Conservation (phyloP, 805 yeast genomes). For the Metschnikowia proteae region DNA sequence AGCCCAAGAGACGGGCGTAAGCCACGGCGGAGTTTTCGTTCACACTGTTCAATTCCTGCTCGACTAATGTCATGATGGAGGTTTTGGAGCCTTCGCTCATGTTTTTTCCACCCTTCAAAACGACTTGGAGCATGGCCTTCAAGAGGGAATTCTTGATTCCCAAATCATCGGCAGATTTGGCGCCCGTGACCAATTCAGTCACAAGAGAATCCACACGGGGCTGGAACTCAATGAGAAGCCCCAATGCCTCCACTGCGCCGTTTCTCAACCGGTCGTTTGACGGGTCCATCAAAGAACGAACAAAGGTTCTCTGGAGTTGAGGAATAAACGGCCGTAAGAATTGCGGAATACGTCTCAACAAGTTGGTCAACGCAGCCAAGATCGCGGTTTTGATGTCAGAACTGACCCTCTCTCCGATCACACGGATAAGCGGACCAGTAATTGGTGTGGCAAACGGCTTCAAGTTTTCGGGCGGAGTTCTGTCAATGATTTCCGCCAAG, state of each 20-base stretch:
- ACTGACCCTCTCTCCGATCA: conserved; percentile 90
- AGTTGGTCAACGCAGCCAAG: conserved; percentile 71
- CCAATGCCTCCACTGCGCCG: conserved; percentile 87
- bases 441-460: conserved; percentile 88
- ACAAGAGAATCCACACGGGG: conserved; percentile 93
- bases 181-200: conserved; percentile 75
- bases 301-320: conserved; percentile 95
- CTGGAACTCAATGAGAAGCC: conserved; percentile 81
- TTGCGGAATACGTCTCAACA: conserved; percentile 81
- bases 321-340: conserved; percentile 94
- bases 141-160: conserved; percentile 85
- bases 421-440: conserved; percentile 97
- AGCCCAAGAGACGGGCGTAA: conserved; percentile 75
- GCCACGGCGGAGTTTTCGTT: conserved; percentile 66
- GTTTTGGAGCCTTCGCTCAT: conserved; percentile 71
- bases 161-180: conserved; percentile 56
- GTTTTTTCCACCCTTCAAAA: conserved; percentile 70
- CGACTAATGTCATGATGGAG: conserved; percentile 67
- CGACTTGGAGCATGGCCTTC: conserved; percentile 79
- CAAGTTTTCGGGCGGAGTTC: conserved; percentile 78
- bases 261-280: conserved; percentile 66
- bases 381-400: conserved; percentile 95
- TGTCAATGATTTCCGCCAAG: conserved; percentile 79
- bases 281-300: conserved; percentile 81
- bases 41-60: conserved; percentile 53